A percentile compares a stretch with the other conserved stretches of the same genome.
phyloP scores from a whole-genome alignment of 2,329 filamentous ascomycete species.

The Cercospora sesami region DNA sequence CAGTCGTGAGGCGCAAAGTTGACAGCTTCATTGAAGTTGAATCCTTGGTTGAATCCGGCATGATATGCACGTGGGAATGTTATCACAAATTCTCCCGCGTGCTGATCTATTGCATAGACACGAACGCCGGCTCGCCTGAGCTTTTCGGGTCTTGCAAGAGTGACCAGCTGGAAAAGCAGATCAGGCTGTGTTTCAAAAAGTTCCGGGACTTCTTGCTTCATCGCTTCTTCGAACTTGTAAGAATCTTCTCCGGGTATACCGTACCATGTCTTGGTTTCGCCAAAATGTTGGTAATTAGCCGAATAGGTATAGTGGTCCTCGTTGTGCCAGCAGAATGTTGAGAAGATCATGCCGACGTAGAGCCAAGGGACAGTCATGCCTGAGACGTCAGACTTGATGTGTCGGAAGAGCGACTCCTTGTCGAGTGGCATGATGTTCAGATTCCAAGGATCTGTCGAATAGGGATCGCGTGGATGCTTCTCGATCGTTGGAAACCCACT shows the following conservation, averaged over 20 bases:
- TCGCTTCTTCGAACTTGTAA: slow-evolving; percentile 90
- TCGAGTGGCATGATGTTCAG: slow-evolving; percentile 89
- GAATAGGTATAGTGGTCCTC: slow-evolving; percentile 98
- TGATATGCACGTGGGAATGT: slow-evolving; percentile 98
- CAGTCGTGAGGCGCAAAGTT: slow-evolving; percentile 95
- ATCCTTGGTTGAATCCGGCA: slow-evolving; percentile 95
- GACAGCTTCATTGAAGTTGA: slow-evolving; percentile 98
- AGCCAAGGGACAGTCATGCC: slow-evolving; percentile 99
- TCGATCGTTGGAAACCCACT: slow-evolving; percentile 96
- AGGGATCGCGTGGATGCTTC: slow-evolving; percentile 80
- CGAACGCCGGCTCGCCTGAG: slow-evolving; percentile 88
- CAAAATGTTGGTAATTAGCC: slow-evolving; percentile 97
- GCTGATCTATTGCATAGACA: slow-evolving; percentile 92
- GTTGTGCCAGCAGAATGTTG: slow-evolving; percentile 99
- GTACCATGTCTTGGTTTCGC: slow-evolving; percentile 98
- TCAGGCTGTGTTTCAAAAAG: slow-evolving; percentile 97
- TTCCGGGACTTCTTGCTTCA: slow-evolving; percentile 92
- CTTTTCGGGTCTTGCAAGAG: slow-evolving; percentile 87
- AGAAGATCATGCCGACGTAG: slow-evolving; percentile 99
- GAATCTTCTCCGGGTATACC: slow-evolving; percentile 93
- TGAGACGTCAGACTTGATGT: slow-evolving; percentile 97
- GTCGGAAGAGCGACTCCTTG: slow-evolving; percentile 86
- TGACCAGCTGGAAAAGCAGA: slow-evolving; percentile 95
- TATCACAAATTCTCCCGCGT: slow-evolving; percentile 92
- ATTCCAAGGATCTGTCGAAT: slow-evolving; percentile 92